phyloP scores from a whole-genome alignment of 805 yeast genomes.

The Lachancea cidri region DNA sequence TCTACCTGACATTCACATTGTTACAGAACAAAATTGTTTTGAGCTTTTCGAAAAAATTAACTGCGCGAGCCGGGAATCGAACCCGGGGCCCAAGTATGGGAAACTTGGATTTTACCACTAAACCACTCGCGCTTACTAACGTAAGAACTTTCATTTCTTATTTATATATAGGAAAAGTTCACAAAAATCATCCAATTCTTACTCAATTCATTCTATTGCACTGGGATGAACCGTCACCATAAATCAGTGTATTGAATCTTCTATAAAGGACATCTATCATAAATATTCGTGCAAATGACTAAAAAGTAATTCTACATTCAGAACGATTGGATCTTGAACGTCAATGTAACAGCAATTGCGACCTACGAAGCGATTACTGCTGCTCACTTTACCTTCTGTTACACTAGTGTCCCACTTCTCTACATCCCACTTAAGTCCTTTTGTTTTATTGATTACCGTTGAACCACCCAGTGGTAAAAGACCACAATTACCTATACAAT shows the following conservation, averaged over 20 bases:
- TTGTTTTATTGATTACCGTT: constrained; percentile 45
- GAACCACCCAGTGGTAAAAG: constrained; percentile 64
- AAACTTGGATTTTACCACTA: constrained; percentile 26
- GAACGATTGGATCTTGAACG: constrained; percentile 42
- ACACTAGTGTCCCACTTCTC: constrained; percentile 60
- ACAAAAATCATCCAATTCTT: no score
- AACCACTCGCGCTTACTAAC: constrained; percentile 23
- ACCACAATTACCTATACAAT: constrained; percentile 61
- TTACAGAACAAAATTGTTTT: no score
- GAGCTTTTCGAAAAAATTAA: neutral
- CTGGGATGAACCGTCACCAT: no score
- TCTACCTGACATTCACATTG: no score
- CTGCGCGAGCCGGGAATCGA: constrained; percentile 28
- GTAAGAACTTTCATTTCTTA: no score
- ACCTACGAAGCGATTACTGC: constrained; percentile 57
- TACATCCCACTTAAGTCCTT: constrained; percentile 90
- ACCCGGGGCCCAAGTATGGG: constrained; percentile 29
- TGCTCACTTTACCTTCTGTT: constrained; percentile 62
- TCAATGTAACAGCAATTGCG: constrained; percentile 45
- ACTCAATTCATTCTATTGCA: no score
- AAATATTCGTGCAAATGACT: constrained; percentile 15
- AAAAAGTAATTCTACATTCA: constrained; percentile 44
- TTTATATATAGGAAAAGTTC: no score
- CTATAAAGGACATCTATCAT: no score
- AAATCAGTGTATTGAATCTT: no score